phyloP scores from a whole-genome alignment of 495 filamentous ascomycete species.

The Tuber umbilicatum region DNA sequence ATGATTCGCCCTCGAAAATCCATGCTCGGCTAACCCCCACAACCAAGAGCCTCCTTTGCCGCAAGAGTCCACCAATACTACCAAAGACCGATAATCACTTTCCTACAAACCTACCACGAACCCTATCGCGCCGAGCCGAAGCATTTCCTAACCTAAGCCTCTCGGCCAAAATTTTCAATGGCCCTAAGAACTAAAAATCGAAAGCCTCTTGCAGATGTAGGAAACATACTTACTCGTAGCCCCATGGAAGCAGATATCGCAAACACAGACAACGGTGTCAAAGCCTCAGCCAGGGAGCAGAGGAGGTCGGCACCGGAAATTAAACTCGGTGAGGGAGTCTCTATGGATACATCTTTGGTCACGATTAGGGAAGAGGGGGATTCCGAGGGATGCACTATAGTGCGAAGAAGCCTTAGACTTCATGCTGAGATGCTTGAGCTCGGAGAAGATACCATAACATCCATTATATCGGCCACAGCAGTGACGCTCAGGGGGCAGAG shows the following conservation, averaged over 20 bases:
- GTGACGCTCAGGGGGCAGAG: background rate
- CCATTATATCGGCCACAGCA: background rate
- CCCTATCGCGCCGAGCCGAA: background rate
- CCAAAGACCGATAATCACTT: background rate
- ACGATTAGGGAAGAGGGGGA: background rate
- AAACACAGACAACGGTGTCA: background rate
- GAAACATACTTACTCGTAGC: background rate
- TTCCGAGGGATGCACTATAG: background rate
- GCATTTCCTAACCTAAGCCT: background rate
- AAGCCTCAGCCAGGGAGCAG: background rate
- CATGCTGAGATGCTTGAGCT: background rate
- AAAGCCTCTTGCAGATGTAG: background rate
- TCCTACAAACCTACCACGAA: background rate
- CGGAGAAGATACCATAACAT: background rate
- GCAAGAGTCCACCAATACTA: background rate
- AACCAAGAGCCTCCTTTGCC: background rate
- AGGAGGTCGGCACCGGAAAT: background rate
- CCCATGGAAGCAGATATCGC: background rate
- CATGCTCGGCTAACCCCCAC: background rate
- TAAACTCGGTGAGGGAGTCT: background rate
- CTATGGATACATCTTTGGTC: background rate
- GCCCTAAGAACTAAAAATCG: background rate
- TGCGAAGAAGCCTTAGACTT: background rate
- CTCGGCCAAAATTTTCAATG: background rate
- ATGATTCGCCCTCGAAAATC: background rate